Percentiles rank a stretch among this genome's conserved stretches.
Evolutionary conservation across 2,329 filamentous ascomycete species (phyloP).

Genomic region (Cordyceps farinosa): DNA sequence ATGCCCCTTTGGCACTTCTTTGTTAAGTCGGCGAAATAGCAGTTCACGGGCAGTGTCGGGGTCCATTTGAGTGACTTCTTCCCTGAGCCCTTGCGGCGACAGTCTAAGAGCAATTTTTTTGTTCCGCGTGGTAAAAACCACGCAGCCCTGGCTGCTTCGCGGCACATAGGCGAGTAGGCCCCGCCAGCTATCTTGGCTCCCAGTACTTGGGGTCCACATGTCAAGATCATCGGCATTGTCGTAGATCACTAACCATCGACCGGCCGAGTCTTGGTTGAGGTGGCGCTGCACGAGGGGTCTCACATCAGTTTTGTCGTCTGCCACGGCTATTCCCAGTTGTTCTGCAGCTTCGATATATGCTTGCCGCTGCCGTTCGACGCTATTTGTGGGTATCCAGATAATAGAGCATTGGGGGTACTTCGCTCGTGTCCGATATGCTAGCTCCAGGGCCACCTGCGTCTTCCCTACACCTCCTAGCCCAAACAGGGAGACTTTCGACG

Average conservation of each 20-base stretch:
- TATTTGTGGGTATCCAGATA: conserved; percentile 18
- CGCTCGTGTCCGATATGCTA: conserved; percentile 1
- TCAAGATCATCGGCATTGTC: conserved; percentile 20
- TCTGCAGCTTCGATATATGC: conserved; percentile 9
- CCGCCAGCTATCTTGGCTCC: background rate
- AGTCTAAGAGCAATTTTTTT: conserved; percentile 16
- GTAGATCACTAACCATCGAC: conserved; percentile 17
- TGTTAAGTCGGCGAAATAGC: conserved; percentile 1
- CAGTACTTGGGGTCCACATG: conserved; percentile 10
- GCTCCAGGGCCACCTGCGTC: conserved; percentile 15
- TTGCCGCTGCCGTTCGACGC: conserved; percentile 4
- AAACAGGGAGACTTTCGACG: conserved; percentile 2
- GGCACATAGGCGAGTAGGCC: conserved; percentile 16
- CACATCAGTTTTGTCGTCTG: conserved; percentile 10
- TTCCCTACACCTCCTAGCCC: conserved; percentile 17
- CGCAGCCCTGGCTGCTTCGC: conserved; percentile 10
- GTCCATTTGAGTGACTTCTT: conserved; percentile 8
- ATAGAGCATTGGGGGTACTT: conserved; percentile 6
- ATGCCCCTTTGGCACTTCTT: background rate
- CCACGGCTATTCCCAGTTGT: conserved; percentile 5
- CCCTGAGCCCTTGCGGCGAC: conserved; percentile 7
- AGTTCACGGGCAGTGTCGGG: background rate
- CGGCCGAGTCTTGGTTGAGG: conserved; percentile 7
- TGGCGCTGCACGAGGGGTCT: conserved; percentile 15
- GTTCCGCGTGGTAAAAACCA: conserved; percentile 19